Conservation (phyloP, 768 basidiomycete species). For the Auricularia sp. region DNA sequence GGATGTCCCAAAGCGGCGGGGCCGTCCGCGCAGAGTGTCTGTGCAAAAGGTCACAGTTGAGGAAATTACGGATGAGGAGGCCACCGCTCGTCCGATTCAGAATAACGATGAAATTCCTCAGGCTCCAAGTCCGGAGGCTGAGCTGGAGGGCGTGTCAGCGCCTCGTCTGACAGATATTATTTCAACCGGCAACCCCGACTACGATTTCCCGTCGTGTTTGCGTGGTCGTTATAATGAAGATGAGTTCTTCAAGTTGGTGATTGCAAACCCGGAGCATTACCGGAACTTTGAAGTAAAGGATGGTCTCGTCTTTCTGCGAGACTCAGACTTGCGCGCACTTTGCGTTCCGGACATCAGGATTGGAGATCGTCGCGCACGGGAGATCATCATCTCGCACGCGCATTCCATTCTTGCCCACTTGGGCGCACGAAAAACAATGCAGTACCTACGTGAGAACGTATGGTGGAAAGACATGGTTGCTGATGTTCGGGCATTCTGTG, state of each 20-base stretch:
- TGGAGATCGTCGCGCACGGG: too few species aligned
- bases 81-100: neutral
- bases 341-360: too few species aligned
- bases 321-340: too few species aligned
- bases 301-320: conserved; percentile 6
- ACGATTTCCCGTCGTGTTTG: conserved; percentile 10
- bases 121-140: neutral
- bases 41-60: neutral
- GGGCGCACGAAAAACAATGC: too few species aligned
- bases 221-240: conserved; percentile 11
- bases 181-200: conserved; percentile 3
- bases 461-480: too few species aligned
- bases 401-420: too few species aligned
- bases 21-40: neutral
- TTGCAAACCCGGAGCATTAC: conserved; percentile 7
- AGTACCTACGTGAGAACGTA: too few species aligned
- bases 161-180: conserved; percentile 4
- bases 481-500: too few species aligned
- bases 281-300: conserved; percentile 8
- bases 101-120: neutral
- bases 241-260: conserved; percentile 20
- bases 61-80: too few species aligned
- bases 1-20: neutral
- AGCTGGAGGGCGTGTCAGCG: neutral
- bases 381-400: too few species aligned